These are phyloP conservation scores for Penicillium sp. DNA, from an alignment of 2,329 filamentous ascomycete species.

Conservation along the genomic window DNA sequence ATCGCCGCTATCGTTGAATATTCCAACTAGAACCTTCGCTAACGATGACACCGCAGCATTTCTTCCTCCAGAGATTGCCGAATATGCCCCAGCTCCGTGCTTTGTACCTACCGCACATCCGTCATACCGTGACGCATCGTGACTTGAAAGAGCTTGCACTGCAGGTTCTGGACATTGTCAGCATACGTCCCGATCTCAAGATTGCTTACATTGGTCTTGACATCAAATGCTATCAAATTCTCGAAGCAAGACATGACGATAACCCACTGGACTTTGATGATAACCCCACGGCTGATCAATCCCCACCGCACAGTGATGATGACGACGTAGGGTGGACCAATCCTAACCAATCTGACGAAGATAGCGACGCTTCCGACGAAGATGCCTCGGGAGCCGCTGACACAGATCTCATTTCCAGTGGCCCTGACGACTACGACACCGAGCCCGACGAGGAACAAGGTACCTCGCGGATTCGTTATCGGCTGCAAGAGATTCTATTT, in stretches of 20 bases:
- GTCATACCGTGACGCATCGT: slow-evolving; percentile 60
- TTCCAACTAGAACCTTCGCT: slow-evolving; percentile 13
- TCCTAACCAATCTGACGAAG: slow-evolving; percentile 47
- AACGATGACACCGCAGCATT: slow-evolving; percentile 57
- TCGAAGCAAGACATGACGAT: slow-evolving; percentile 57
- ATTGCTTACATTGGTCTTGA: slow-evolving; percentile 75
- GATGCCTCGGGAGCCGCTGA: slow-evolving; percentile 21
- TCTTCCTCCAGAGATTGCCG: slow-evolving; percentile 72
- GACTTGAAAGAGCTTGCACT: slow-evolving; percentile 70
- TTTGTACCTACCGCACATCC: slow-evolving; percentile 68
- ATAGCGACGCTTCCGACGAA: slow-evolving; percentile 36
- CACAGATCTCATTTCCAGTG: slow-evolving; percentile 27
- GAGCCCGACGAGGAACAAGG: slow-evolving; percentile 41
- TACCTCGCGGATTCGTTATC: slow-evolving; percentile 49
- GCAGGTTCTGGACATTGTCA: slow-evolving; percentile 75
- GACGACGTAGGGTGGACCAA: slow-evolving; percentile 40
- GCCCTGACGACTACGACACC: slow-evolving; percentile 47
- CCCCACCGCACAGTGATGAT: slow-evolving; percentile 41
- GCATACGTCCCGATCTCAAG: slow-evolving; percentile 71
- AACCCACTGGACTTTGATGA: slow-evolving; percentile 36
- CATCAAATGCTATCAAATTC: slow-evolving; percentile 78
- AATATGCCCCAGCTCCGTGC: slow-evolving; percentile 68
- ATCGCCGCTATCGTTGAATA: not conserved
- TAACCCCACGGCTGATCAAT: slow-evolving; percentile 34
- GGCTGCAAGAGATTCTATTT: slow-evolving; percentile 75